A percentile compares a stretch with the other conserved stretches of the same genome.
Conservation (phyloP, 225 moss, liverwort and hornwort species). For the Pseudoscleropodium purum region DNA sequence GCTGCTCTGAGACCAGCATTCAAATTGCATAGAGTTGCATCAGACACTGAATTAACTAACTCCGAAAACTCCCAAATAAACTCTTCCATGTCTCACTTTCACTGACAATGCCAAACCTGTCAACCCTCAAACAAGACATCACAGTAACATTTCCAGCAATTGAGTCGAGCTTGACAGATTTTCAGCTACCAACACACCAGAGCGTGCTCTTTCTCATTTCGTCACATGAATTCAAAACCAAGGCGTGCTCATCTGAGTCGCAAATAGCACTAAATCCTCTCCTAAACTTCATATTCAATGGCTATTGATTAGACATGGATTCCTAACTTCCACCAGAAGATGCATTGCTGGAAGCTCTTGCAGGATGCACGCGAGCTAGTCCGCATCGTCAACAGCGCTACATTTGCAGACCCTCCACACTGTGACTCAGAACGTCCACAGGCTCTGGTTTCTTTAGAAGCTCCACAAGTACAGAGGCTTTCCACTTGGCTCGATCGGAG, state of each 20-base stretch:
- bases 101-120: not conserved
- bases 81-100: not conserved
- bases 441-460: conserved; percentile 34
- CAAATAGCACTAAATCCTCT: not conserved
- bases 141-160: not conserved
- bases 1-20: not conserved
- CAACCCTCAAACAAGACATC: not conserved
- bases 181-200: not conserved
- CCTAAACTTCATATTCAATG: not conserved
- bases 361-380: not conserved
- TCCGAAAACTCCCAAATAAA: not conserved
- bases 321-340: not conserved
- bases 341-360: not conserved
- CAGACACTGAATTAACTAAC: not conserved
- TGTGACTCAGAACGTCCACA: not conserved
- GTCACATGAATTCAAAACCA: not conserved
- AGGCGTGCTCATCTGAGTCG: not conserved
- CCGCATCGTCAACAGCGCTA: too few relatives aligned
- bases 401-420: not conserved
- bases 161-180: not conserved
- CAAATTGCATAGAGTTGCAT: not conserved
- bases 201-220: conserved; percentile 1
- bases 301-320: not conserved
- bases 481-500: conserved; percentile 43
- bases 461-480: conserved; percentile 39